Evolutionary conservation across 1,139 yeast genomes (phyloP).

Genomic region (Lodderomyces pseudojiufengensis): DNA sequence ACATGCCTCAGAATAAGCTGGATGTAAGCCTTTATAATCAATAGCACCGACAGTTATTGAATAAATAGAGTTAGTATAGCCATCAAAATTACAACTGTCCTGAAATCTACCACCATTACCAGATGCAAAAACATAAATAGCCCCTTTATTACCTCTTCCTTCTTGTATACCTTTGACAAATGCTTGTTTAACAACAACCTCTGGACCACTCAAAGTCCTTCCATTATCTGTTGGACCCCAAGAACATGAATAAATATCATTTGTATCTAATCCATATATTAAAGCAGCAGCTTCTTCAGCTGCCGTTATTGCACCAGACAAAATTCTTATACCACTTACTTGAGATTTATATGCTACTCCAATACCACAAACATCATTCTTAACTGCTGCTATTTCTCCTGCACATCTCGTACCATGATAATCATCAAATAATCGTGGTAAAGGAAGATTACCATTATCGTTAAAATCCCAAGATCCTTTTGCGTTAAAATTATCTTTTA

Average conservation of each 20-base stretch:
- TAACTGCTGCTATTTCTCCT: constrained; percentile 92
- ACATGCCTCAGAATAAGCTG: constrained; percentile 87
- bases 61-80: constrained; percentile 93
- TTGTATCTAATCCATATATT: constrained; percentile 71
- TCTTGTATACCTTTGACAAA: constrained; percentile 78
- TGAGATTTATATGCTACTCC: constrained; percentile 89
- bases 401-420: constrained; percentile 98
- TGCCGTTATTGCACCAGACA: constrained; percentile 73
- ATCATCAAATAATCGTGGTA: constrained; percentile 78
- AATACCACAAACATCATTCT: constrained; percentile 84
- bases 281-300: constrained; percentile 92
- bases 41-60: constrained; percentile 95
- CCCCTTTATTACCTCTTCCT: constrained; percentile 81
- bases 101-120: constrained; percentile 87
- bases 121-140: constrained; percentile 90
- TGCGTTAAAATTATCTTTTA: constrained; percentile 64
- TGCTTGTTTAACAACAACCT: constrained; percentile 72
- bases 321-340: constrained; percentile 86
- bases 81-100: constrained; percentile 96
- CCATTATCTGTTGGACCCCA: constrained; percentile 99
- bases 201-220: constrained; percentile 79
- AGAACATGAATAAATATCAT: constrained; percentile 93
- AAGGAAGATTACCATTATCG: constrained; percentile 68
- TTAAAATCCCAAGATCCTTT: constrained; percentile 92
- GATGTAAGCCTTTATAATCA: constrained; percentile 81